Evolutionary conservation across 495 filamentous ascomycete species (phyloP).

Genomic region (Penicillium pulvis): DNA sequence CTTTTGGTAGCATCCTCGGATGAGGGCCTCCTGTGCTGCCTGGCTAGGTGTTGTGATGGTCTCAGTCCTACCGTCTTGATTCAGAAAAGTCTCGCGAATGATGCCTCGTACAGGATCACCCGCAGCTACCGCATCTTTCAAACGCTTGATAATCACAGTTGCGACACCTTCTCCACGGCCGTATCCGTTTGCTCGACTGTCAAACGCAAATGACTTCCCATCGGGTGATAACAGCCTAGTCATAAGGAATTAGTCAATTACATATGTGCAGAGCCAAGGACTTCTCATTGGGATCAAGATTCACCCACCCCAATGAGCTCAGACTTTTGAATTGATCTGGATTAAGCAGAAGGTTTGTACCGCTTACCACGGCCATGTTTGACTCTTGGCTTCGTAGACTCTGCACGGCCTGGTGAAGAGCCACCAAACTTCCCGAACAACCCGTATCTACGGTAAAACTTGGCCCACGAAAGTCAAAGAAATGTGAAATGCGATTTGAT

Average conservation of each 20-base stretch:
- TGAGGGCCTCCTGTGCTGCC: not conserved
- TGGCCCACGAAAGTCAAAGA: constrained; percentile 50
- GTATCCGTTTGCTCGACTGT: constrained; percentile 70
- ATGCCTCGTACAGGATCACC: constrained; percentile 43
- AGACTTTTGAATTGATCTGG: too few species aligned
- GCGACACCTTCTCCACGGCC: constrained; percentile 62
- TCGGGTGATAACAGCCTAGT: constrained; percentile 57
- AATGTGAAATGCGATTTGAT: constrained; percentile 38
- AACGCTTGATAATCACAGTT: too few species aligned
- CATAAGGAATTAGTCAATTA: too few species aligned
- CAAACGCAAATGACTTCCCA: constrained; percentile 64
- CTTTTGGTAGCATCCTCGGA: not conserved
- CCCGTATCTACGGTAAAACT: constrained; percentile 36
- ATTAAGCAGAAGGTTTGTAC: not conserved
- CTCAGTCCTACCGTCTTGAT: constrained; percentile 1
- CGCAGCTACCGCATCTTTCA: too few species aligned
- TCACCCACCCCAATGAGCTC: too few species aligned
- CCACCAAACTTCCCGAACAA: constrained; percentile 37
- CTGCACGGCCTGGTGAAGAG: constrained; percentile 47
- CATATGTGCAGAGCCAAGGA: too few species aligned
- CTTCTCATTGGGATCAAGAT: too few species aligned
- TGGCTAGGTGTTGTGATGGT: not conserved
- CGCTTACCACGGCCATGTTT: constrained; percentile 19
- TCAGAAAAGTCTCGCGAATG: constrained; percentile 6
- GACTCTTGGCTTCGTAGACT: constrained; percentile 43